Evolutionary conservation across 495 filamentous ascomycete genomes (phyloP).

Genomic region (Talaromyces thailandensis): DNA sequence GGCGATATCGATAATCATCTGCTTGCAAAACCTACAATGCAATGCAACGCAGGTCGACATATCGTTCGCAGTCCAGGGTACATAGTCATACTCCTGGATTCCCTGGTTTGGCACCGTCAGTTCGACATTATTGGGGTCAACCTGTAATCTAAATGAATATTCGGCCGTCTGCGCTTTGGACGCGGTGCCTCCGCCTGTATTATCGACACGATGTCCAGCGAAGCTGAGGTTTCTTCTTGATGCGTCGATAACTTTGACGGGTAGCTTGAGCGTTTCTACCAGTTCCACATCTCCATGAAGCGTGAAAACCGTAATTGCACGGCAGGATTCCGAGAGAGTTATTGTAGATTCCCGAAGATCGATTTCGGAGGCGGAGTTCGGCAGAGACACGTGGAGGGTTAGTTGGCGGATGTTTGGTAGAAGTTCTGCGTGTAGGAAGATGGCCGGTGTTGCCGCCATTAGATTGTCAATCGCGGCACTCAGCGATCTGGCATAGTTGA

Average conservation of each 20-base stretch:
- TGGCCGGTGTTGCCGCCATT: constrained; percentile 1
- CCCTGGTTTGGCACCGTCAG: constrained; percentile 14
- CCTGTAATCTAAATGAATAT: constrained; percentile 61
- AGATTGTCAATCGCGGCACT: not conserved
- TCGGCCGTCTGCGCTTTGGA: constrained; percentile 12
- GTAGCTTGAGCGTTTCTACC: constrained; percentile 52
- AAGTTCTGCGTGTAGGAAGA: constrained; percentile 75
- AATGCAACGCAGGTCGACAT: constrained; percentile 47
- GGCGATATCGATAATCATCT: constrained; percentile 17
- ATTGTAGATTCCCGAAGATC: constrained; percentile 21
- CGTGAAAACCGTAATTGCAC: constrained; percentile 31
- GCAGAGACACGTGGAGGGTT: constrained; percentile 61
- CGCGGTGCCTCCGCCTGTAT: not conserved
- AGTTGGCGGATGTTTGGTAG: constrained; percentile 80
- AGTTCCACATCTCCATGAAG: constrained; percentile 30
- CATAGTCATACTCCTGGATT: constrained; percentile 27
- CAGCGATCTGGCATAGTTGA: not conserved
- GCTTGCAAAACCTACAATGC: constrained; percentile 53
- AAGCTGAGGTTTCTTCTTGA: constrained; percentile 15
- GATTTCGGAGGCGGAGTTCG: constrained; percentile 28
- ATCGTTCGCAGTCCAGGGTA: constrained; percentile 67
- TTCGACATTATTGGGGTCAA: constrained; percentile 34
- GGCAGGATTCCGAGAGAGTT: constrained; percentile 31
- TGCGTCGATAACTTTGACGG: constrained; percentile 44
- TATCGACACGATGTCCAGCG: not conserved